Percentiles rank a stretch among this genome's conserved stretches.
phyloP scores from a whole-genome alignment of 768 basidiomycete genomes.

The Trametes coccinea region DNA sequence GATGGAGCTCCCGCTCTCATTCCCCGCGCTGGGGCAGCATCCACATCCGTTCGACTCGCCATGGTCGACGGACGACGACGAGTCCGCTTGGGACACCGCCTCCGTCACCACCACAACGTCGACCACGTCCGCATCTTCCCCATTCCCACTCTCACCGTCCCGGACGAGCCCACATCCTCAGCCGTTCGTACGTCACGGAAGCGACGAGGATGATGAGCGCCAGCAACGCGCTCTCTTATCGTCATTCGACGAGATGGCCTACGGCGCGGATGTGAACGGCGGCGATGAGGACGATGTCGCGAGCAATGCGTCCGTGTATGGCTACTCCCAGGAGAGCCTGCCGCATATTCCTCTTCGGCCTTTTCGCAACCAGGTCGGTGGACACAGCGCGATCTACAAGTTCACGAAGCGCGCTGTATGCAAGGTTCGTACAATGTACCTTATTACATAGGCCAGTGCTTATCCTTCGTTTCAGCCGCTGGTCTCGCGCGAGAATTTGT shows the following conservation, averaged over 20 bases:
- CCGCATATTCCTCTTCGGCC: conserved; percentile 93
- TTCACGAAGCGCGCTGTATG: conserved; percentile 97
- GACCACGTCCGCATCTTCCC: conserved; percentile 50
- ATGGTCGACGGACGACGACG: conserved; percentile 79
- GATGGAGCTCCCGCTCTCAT: conserved; percentile 20
- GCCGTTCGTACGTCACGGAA: conserved; percentile 31
- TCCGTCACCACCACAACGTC: conserved; percentile 64
- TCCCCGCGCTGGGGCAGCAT: conserved; percentile 14
- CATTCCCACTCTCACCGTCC: conserved; percentile 36
- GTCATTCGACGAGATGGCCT: conserved; percentile 24
- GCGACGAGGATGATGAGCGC: conserved; percentile 37
- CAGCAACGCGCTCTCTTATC: conserved; percentile 25
- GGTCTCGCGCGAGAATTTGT: conserved; percentile 94
- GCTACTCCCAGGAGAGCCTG: conserved; percentile 57
- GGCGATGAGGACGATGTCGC: conserved; percentile 37
- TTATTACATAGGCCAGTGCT: conserved; percentile 30
- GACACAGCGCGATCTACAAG: conserved; percentile 96
- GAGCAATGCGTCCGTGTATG: conserved; percentile 36
- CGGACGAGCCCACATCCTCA: conserved; percentile 34
- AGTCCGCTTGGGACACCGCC: conserved; percentile 74
- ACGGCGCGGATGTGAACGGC: conserved; percentile 23
- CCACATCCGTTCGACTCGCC: conserved; percentile 45
- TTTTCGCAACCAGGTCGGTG: conserved; percentile 97
- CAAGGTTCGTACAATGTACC: conserved; percentile 65
- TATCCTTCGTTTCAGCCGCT: conserved; percentile 65